Percentiles rank a stretch among this genome's conserved stretches.
Evolutionary conservation across 108 stramenopile species (phyloP).

Genomic region (Nitzschia sp.): DNA sequence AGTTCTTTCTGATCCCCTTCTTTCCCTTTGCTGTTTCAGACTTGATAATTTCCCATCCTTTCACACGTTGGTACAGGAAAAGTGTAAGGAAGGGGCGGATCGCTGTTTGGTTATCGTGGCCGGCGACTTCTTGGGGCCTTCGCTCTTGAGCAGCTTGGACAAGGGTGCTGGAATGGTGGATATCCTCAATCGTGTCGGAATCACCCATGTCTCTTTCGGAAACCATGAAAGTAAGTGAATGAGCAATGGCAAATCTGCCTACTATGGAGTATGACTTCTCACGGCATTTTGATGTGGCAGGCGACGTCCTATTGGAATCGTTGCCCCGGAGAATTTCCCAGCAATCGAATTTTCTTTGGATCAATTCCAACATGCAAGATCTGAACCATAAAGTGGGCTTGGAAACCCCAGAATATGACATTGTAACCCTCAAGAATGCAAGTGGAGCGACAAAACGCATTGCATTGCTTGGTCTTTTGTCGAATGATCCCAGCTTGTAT

Average conservation of each 20-base stretch:
- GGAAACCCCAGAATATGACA: conserved; percentile 48
- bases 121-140: conserved; percentile 78
- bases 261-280: no score
- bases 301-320: conserved; percentile 30
- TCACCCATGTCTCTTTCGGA: conserved; percentile 76
- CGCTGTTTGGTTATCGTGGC: conserved; percentile 45
- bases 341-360: conserved; percentile 34
- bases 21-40: conserved; percentile 10
- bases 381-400: conserved; percentile 36
- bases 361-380: conserved; percentile 53
- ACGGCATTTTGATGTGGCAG: no score
- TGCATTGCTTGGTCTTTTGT: conserved; percentile 66
- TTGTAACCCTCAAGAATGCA: conserved; percentile 38
- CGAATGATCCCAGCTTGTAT: conserved; percentile 71
- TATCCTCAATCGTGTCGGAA: conserved; percentile 47
- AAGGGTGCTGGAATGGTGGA: conserved; percentile 59
- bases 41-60: conserved; percentile 49
- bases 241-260: no score
- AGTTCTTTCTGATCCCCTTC: not conserved
- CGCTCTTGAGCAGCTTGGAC: conserved; percentile 65
- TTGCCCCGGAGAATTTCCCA: conserved; percentile 36
- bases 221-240: conserved; percentile 75
- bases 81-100: conserved; percentile 15
- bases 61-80: conserved; percentile 31
- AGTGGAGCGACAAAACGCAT: conserved; percentile 37